Evolutionary conservation across 2,329 filamentous ascomycete species (phyloP), one percentile per base, ranked within the genome.

Genomic region (Eurotiales sp.): DNA sequence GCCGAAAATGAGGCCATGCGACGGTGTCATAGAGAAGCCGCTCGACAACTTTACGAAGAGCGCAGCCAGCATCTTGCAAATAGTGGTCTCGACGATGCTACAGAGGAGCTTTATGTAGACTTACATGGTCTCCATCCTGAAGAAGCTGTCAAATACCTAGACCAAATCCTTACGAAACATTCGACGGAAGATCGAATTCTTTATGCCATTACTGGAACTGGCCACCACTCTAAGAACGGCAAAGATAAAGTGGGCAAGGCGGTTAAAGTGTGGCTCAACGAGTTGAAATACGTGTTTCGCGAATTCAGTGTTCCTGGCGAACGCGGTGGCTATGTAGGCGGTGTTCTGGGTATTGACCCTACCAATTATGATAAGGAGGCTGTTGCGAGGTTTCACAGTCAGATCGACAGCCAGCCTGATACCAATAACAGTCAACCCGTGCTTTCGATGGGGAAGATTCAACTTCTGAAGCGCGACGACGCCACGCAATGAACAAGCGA

Each of bases 201-300:
- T 37, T 99, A 97, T 67, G 91, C 91, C 59, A 97, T 99, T 67
- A 96, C 91, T 1, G 93, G 93, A 40, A 97, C 92, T 1, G 93
- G 92, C 3, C 91, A 97, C 64, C 93, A 99, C 72, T 95, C 89
- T 68, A 97, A 97, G 77, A 96, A 96, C 65, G 92, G 93, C 62
- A 97, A 97, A 70, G 93, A 99, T 72, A 99, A 99, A 73, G 89
- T 99, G 30, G 92, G 92, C 65, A 96, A 95, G 72, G 90, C 91
- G 1, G 85, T 97, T 56, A 86, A 93, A 50, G 84, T 82, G 59
- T 97, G 95, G 73, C 76, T 99, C 50, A 95, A 92, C 65, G 92
- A 97, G 67, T 96, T 91, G 90, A 84, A 89, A 56, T 99, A 96
- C 66, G 87, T 89, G 0, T 99, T 92, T 72, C 86, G 92, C 50